Evolutionary conservation across 2,329 filamentous ascomycete species (phyloP).

Genomic region (Shiraia sp.): DNA sequence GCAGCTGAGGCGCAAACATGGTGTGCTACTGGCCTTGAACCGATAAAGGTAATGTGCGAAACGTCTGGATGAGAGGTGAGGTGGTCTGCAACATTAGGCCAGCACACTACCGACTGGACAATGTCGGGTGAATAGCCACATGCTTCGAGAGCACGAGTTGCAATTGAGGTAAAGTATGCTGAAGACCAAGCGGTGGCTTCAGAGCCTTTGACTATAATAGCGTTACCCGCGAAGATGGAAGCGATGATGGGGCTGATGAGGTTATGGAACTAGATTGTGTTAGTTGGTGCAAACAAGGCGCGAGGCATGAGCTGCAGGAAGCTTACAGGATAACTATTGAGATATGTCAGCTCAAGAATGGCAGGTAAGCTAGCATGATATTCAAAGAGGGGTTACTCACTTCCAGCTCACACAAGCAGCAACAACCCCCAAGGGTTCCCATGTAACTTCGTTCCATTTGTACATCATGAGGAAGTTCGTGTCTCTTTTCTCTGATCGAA

Average conservation of each 20-base stretch:
- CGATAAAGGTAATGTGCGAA: conserved; percentile 93
- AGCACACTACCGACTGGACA: conserved; percentile 84
- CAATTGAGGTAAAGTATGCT: conserved; percentile 77
- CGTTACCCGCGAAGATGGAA: conserved; percentile 88
- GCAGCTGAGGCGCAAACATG: conserved; percentile 86
- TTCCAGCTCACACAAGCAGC: conserved; percentile 96
- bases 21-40: conserved; percentile 82
- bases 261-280: conserved; percentile 78
- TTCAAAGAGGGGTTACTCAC: conserved; percentile 53
- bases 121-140: conserved; percentile 83
- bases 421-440: conserved; percentile 91
- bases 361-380: not conserved
- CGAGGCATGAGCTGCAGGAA: not conserved
- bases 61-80: conserved; percentile 85
- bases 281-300: not conserved
- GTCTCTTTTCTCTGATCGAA: conserved; percentile 72
- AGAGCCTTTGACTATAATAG: conserved; percentile 88
- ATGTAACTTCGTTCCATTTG: conserved; percentile 87
- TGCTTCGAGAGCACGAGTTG: conserved; percentile 74
- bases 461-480: conserved; percentile 95
- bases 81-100: conserved; percentile 78
- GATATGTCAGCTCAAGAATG: conserved; percentile 9
- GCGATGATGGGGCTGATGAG: conserved; percentile 89
- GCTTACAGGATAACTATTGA: conserved; percentile 48
- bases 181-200: conserved; percentile 96